Base-by-base conservation (phyloP, 1,284 basidiomycete species). In the Naganishia sp. region DNA sequence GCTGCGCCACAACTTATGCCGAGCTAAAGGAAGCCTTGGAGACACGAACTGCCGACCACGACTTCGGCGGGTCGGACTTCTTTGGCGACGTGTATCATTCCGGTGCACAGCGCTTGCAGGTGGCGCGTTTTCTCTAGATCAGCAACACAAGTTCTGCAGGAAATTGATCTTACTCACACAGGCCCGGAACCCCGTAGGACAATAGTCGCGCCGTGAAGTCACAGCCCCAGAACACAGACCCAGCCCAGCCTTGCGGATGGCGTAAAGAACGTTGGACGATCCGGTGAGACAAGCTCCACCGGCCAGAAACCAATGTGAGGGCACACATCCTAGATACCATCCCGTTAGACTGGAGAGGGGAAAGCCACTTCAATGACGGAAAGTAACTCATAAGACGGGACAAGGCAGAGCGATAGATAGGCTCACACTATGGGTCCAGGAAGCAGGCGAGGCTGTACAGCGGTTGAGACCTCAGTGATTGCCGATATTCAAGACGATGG, bases 381-480 rank as follows among this genome's bases (percentile, higher is more conserved):
- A 44, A 44, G 43, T 44, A 13, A 44, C 18, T 44, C 43, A 44
- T 13, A 28, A 28, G 28, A 28, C 18, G 43, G 11, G 43, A 44
- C 11, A n/a, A 44, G 18, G 43, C 11, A 44, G 43, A 44, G 43
- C 43, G 28, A 28, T 28, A 44, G 18, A n/a, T n/a, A n/a, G 13
- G 10, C 56, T 44, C 36, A 59, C 28, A 49, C 31, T 16, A 59
- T 36, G 1, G 56, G 56, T 11, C 45, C 45, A 15, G 56, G 56
- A 39, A 59, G 49, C 25, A 52, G 49, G 7, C 49, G 49, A 15
- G 31, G 49, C 25, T 52, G 25, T 7, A 52, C 6, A 28, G 6
- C 6, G 31, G 23, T 15, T 23, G 18, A 15, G 18, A 28, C 11
- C 31, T 31, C 23, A 25, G 23, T 52, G 11, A 18, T 15, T 18